These are phyloP conservation scores for Plasmodium relictum DNA, from an alignment of 169 alveolate species.

Conservation along the genomic window DNA sequence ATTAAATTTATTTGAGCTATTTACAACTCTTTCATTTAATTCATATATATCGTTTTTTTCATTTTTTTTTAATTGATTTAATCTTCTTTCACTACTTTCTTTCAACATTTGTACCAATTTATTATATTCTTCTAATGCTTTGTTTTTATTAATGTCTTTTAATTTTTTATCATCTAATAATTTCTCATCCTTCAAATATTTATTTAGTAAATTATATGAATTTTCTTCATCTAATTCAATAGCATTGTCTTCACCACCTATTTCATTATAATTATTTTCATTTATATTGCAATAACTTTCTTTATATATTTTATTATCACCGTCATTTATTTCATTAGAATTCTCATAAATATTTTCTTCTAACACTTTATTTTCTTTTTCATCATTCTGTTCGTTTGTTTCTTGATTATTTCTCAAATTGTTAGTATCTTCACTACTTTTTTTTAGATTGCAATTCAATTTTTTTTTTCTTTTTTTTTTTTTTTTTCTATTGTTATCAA, in stretches of 20 bases:
- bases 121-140: slow-evolving; percentile 42
- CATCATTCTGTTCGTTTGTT: slow-evolving; percentile 15
- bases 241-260: slow-evolving; percentile 30
- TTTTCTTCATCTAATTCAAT: too few relatives aligned
- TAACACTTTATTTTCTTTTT: slow-evolving; percentile 60
- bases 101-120: slow-evolving; percentile 30
- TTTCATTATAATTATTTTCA: slow-evolving; percentile 29
- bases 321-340: slow-evolving; percentile 4
- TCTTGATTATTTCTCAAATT: slow-evolving; percentile 43
- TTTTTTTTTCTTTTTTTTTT: slow-evolving; percentile 30
- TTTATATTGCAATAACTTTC: background rate
- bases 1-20: slow-evolving; percentile 38
- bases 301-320: background rate
- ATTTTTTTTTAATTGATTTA: slow-evolving; percentile 19
- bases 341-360: slow-evolving; percentile 22
- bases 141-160: slow-evolving; percentile 44
- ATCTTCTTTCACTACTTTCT: slow-evolving; percentile 34
- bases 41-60: slow-evolving; percentile 60
- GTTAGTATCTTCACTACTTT: background rate
- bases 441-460: background rate
- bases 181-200: slow-evolving; percentile 75
- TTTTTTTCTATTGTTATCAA: background rate
- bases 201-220: slow-evolving; percentile 40
- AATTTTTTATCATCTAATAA: slow-evolving; percentile 13
- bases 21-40: slow-evolving; percentile 40